A percentile compares a stretch with the other conserved stretches of the same genome.
Evolutionary conservation across 1,284 basidiomycete species (phyloP).

Genomic region (Malassezia psittaci): DNA sequence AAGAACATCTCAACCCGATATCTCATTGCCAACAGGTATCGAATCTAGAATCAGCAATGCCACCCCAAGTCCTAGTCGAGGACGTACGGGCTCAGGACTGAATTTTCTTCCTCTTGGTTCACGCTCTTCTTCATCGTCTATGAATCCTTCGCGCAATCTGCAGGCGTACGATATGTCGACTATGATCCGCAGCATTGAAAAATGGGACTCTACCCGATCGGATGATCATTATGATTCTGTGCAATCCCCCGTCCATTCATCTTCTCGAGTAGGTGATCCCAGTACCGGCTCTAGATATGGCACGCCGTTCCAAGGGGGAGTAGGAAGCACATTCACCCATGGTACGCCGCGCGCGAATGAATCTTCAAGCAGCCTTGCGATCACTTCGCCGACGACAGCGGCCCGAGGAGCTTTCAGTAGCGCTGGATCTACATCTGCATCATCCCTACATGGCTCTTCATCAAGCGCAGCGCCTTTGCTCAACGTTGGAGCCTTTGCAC

Average conservation of each 20-base stretch:
- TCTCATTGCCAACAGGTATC: too few species aligned
- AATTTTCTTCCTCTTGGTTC: not conserved
- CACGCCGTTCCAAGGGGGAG: not conserved
- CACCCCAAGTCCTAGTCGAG: conserved; percentile 1
- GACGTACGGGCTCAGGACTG: not conserved
- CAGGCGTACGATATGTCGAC: conserved; percentile 13
- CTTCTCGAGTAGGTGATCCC: not conserved
- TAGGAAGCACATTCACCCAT: not conserved
- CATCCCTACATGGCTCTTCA: not conserved
- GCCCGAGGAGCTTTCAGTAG: not conserved
- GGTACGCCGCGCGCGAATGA: not conserved
- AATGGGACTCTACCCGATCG: conserved; percentile 8
- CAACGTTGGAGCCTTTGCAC: conserved; percentile 18
- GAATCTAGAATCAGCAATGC: not conserved
- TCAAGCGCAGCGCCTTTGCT: not conserved
- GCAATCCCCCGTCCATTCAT: not conserved
- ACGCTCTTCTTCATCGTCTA: not conserved
- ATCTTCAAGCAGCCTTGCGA: not conserved
- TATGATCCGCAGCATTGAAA: conserved; percentile 17
- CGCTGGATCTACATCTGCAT: not conserved
- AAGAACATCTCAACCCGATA: too few species aligned
- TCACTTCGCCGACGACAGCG: not conserved
- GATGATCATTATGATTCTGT: not conserved
- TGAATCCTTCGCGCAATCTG: not conserved
- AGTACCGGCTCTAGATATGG: too few species aligned